Conservation (phyloP, 768 basidiomycete species). For the Suillus hirtellus region DNA sequence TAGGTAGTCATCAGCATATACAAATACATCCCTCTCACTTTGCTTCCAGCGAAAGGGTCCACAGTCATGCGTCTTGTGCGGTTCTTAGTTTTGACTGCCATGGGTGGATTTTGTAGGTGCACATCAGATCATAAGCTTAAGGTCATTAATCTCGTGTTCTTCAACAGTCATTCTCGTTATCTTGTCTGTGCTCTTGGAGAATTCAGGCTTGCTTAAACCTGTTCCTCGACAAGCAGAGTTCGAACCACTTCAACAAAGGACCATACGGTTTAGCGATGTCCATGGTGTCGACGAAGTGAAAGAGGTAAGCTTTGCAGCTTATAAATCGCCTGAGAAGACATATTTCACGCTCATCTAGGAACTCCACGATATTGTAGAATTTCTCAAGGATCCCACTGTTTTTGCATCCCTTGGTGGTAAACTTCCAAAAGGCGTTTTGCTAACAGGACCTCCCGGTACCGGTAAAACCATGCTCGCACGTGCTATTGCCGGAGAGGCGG, state of each 20-base stretch:
- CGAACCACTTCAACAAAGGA: constrained; percentile 76
- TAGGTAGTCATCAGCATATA: constrained; percentile 36
- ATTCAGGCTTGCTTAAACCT: constrained; percentile 89
- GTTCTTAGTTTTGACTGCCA: constrained; percentile 55
- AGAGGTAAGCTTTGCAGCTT: constrained; percentile 50
- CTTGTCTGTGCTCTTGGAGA: constrained; percentile 87
- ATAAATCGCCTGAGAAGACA: neutral
- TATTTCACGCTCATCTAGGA: constrained; percentile 49
- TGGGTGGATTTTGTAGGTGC: constrained; percentile 67
- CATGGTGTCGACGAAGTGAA: constrained; percentile 98
- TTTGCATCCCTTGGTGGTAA: constrained; percentile 93
- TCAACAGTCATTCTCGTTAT: constrained; percentile 75
- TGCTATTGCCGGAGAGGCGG: constrained; percentile 97
- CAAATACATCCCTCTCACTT: constrained; percentile 9
- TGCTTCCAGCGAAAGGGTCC: constrained; percentile 60
- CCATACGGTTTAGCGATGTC: constrained; percentile 91
- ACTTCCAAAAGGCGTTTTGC: constrained; percentile 89
- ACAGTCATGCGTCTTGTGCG: constrained; percentile 64
- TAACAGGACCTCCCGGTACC: constrained; percentile 91
- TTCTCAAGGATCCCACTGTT: constrained; percentile 88
- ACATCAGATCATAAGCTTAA: constrained; percentile 2
- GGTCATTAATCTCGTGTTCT: neutral
- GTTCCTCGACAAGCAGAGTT: constrained; percentile 82
- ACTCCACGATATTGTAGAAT: constrained; percentile 92
- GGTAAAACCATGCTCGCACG: constrained; percentile 85